Conservation (phyloP, 257 asterid species). For the Dorcoceras hygrometricum region DNA sequence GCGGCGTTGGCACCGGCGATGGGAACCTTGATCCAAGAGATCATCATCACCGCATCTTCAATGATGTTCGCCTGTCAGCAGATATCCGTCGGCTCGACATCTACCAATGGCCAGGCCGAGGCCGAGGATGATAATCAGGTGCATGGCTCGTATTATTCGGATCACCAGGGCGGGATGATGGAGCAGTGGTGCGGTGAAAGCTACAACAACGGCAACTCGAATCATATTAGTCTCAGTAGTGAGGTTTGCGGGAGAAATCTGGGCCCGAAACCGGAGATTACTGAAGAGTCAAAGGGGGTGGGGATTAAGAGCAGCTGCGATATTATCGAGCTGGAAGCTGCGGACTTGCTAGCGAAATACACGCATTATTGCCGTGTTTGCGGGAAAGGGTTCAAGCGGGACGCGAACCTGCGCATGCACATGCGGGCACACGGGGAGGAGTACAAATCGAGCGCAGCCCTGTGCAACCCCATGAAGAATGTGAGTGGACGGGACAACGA, state of each 20-base stretch:
- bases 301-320: constrained; percentile 35
- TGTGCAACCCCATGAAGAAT: constrained; percentile 52
- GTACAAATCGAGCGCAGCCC: constrained; percentile 67
- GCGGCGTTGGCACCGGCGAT: too few species aligned
- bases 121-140: too few species aligned
- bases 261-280: constrained; percentile 26
- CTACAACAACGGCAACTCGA: constrained; percentile 17
- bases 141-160: too few species aligned
- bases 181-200: constrained; percentile 37
- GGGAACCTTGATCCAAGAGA: constrained; percentile 73
- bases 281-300: constrained; percentile 4
- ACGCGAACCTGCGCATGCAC: constrained; percentile 83
- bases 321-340: constrained; percentile 60
- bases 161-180: constrained; percentile 17
- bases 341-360: constrained; percentile 73
- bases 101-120: not conserved
- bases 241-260: constrained; percentile 18
- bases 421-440: constrained; percentile 91
- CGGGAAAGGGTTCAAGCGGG: constrained; percentile 83
- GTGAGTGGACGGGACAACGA: too few species aligned
- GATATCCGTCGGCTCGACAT: constrained; percentile 32
- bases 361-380: constrained; percentile 67
- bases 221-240: not conserved
- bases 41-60: constrained; percentile 60
- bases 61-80: constrained; percentile 79